These are phyloP conservation scores for Hyaloscypha variabilis DNA, from an alignment of 495 filamentous ascomycete species.

Conservation along the genomic window DNA sequence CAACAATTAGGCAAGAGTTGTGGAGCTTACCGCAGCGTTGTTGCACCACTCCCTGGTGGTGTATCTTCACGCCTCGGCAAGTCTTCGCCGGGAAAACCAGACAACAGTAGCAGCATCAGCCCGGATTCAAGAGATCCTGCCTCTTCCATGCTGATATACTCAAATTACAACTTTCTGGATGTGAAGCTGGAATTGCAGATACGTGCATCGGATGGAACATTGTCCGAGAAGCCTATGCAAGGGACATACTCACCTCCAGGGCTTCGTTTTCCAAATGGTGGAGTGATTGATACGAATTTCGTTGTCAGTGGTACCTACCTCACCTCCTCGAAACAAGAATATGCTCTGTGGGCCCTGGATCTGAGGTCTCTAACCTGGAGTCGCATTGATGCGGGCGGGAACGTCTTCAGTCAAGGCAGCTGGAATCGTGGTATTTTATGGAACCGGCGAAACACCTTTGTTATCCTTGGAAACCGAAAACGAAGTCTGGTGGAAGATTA, in stretches of 20 bases:
- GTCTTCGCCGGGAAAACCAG: conserved; percentile 17
- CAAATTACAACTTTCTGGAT: conserved; percentile 97
- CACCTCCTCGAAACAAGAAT: conserved; percentile 97
- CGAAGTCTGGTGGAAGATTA: conserved; percentile 97
- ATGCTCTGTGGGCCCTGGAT: conserved; percentile 95
- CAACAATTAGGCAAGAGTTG: conserved; percentile 83
- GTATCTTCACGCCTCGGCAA: conserved; percentile 74
- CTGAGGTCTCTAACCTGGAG: conserved; percentile 87
- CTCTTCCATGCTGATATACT: conserved; percentile 95
- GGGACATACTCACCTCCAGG: conserved; percentile 87
- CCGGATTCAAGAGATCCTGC: conserved; percentile 60
- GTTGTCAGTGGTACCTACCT: conserved; percentile 96
- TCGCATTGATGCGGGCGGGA: conserved; percentile 93
- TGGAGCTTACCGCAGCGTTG: conserved; percentile 94
- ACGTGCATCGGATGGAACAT: conserved; percentile 77
- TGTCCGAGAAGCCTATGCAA: conserved; percentile 87
- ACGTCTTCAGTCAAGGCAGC: conserved; percentile 90
- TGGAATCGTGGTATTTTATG: conserved; percentile 96
- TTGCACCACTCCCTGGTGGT: conserved; percentile 72
- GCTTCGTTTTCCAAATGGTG: conserved; percentile 92
- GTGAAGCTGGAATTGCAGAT: conserved; percentile 95
- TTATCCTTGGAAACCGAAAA: conserved; percentile 91
- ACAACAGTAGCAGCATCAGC: conserved; percentile 37
- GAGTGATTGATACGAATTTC: conserved; percentile 91
- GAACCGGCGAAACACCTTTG: conserved; percentile 90